phyloP scores from a whole-genome alignment of 805 yeast species.

The Alloascoidea hylecoeti region DNA sequence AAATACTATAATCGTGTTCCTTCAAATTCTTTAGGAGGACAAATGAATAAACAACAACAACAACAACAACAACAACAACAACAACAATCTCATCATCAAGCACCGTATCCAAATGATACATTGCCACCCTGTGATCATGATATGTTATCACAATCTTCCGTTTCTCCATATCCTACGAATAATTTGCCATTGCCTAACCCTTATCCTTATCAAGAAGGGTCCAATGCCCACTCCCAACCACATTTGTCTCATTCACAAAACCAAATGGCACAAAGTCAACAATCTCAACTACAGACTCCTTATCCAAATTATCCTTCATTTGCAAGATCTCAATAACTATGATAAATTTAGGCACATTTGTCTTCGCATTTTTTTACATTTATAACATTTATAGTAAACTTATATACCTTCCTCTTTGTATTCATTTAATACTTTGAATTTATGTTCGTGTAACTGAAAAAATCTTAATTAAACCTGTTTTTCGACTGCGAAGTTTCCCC shows the following conservation, averaged over 20 bases:
- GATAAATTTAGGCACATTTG: too few relatives aligned
- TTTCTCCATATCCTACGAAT: background rate
- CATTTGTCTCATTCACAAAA: background rate
- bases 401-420: too few relatives aligned
- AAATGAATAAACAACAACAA: slow-evolving; percentile 5
- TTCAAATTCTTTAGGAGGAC: background rate
- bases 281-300: background rate
- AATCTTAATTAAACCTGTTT: too few relatives aligned
- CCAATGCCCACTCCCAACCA: background rate
- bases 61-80: slow-evolving; percentile 7
- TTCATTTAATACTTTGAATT: too few relatives aligned
- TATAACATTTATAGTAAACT: too few relatives aligned
- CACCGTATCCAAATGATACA: background rate
- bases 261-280: background rate
- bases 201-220: background rate
- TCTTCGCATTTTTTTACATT: too few relatives aligned
- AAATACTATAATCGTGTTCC: slow-evolving; percentile 1
- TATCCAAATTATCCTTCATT: background rate
- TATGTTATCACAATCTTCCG: background rate
- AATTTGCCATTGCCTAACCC: slow-evolving; percentile 1
- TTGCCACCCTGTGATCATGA: background rate
- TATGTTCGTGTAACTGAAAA: too few relatives aligned
- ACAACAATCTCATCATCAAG: background rate
- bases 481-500: too few relatives aligned
- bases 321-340: background rate